phyloP scores from a whole-genome alignment of 2,329 filamentous ascomycete species.

The Fusarium phyllophilum region DNA sequence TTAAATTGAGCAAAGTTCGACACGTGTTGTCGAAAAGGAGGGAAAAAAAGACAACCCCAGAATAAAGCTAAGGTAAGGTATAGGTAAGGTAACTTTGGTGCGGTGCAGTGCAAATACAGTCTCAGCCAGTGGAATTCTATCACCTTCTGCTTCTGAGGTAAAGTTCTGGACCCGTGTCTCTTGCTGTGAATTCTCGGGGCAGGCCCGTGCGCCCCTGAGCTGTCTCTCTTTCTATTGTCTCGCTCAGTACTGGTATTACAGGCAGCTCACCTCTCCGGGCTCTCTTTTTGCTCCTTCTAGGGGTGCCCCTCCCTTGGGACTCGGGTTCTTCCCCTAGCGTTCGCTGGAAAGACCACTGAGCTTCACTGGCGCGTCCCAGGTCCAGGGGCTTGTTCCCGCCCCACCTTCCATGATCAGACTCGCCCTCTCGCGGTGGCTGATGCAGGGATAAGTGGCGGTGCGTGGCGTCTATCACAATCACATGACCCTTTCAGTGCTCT shows the following conservation, averaged over 20 bases:
- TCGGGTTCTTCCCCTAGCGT: conserved; percentile 38
- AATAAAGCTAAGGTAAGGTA: conserved; percentile 26
- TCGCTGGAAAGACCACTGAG: conserved; percentile 19
- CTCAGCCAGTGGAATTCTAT: conserved; percentile 36
- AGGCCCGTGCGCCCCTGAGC: conserved; percentile 38
- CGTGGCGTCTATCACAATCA: conserved; percentile 22
- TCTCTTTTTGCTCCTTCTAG: conserved; percentile 18
- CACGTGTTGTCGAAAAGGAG: conserved; percentile 33
- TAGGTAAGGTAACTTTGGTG: conserved; percentile 7
- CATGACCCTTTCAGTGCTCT: conserved; percentile 32
- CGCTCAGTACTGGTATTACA: not conserved
- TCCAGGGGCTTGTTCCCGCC: conserved; percentile 23
- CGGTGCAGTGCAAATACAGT: conserved; percentile 12
- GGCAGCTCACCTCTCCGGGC: conserved; percentile 5
- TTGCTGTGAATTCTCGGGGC: conserved; percentile 34
- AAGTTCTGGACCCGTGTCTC: conserved; percentile 43
- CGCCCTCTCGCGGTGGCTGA: conserved; percentile 3
- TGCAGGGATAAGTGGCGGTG: not conserved
- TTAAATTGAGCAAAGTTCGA: conserved; percentile 18
- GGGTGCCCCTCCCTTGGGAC: conserved; percentile 28
- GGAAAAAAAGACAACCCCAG: conserved; percentile 28
- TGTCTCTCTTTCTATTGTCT: conserved; percentile 11
- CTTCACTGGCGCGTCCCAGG: conserved; percentile 1
- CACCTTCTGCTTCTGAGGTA: conserved; percentile 36
- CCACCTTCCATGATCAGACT: conserved; percentile 17